Evolutionary conservation across 108 stramenopile species (phyloP), one percentile per base, ranked within the genome.

Genomic region (Conticribra weissflogii): DNA sequence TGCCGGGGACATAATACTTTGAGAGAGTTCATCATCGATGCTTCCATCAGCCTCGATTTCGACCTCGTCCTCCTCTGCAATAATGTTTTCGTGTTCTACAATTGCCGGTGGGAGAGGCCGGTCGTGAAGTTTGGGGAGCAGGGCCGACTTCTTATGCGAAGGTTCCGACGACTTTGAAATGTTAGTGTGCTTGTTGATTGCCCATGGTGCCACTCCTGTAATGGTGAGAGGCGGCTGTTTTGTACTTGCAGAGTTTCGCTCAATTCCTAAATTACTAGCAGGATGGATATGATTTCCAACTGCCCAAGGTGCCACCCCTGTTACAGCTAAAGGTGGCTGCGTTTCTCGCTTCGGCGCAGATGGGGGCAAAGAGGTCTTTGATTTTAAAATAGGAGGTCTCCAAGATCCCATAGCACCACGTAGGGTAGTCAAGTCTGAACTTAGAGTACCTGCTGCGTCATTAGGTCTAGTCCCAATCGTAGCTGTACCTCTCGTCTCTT

Each of bases 281-380:
- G 41, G 44, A 16, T 33, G 59, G 53, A 32, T 52, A 67, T 57
- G 52, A 48, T 28, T 62, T 29, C 47, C 70, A 62, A 79, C 65
- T 23, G 81, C 82, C 91, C 91, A 93, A 0, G 91, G 88, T 32
- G 91, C 91, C n/a, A 88, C 88, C 16, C 91, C 91, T 16, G 88
- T 92, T 2, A 89, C 75, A 14, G 82, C 74, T 17, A 76, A 48
- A 45, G 91, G 91, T 21, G 91, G 91, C 63, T 55, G 77, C 17
- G 47, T 52, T 44, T 83, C 68, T 44, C 59, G 64, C 23, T 24
- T 46, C 14, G 69, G 23, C 16, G 29, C 4, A 41, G 36, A 41
- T 41, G 36, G 36, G 5, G 36, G 36, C 36, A 41, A 9, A 12
- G 36, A 31, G 0, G 14, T 5, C n/a, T 51, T 63, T 8, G 46